phyloP scores from a whole-genome alignment of 768 basidiomycete genomes.

The Mycena epipterygia region DNA sequence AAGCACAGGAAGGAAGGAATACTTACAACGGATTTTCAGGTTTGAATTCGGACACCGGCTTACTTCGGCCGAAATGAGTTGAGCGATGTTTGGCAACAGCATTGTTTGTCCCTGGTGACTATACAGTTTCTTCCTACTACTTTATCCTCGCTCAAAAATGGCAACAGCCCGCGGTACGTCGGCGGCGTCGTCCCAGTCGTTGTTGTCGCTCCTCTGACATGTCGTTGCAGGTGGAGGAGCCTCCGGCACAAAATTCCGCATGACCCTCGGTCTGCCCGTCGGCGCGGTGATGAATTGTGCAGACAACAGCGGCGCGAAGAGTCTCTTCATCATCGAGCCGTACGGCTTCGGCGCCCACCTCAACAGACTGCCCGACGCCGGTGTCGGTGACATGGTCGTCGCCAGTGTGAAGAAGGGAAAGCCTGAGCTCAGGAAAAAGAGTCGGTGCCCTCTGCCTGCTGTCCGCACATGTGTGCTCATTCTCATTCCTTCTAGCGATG shows the following conservation, averaged over 20 bases:
- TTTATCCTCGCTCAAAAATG: conserved; percentile 18
- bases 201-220: not conserved
- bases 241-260: conserved; percentile 96
- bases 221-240: conserved; percentile 63
- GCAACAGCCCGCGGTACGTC: conserved; percentile 29
- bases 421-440: conserved; percentile 99
- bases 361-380: conserved; percentile 96
- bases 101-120: not conserved
- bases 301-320: conserved; percentile 99
- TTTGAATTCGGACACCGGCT: too few species aligned
- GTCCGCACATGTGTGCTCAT: not conserved
- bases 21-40: too few species aligned
- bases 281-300: conserved; percentile 98
- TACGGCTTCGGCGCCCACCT: conserved; percentile 96
- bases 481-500: conserved; percentile 76
- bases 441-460: conserved; percentile 61
- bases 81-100: not conserved
- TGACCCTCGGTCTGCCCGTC: conserved; percentile 94
- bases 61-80: too few species aligned
- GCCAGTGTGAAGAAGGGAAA: conserved; percentile 99
- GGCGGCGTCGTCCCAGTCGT: not conserved
- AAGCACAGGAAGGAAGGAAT: too few species aligned
- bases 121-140: not conserved
- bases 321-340: conserved; percentile 94
- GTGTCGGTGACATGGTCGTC: conserved; percentile 95